These are phyloP conservation scores for Colletotrichum abscissum DNA, from an alignment of 2,329 filamentous ascomycete genomes.

Conservation along the genomic window DNA sequence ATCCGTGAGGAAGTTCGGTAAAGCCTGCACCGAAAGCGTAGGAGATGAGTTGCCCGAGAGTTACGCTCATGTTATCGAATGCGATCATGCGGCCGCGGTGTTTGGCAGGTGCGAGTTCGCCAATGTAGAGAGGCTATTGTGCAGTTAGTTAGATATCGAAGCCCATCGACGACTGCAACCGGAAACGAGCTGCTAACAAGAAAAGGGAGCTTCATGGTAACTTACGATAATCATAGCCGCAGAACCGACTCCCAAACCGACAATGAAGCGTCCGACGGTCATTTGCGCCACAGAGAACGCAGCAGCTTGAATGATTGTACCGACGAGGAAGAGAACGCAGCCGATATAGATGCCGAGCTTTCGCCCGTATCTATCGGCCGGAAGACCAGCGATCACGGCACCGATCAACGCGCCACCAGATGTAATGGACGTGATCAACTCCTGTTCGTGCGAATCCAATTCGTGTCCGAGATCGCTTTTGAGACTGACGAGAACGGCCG, in stretches of 20 bases:
- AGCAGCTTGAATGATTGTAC: slow-evolving; percentile 48
- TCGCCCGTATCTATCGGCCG: slow-evolving; percentile 52
- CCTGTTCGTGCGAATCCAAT: slow-evolving; percentile 56
- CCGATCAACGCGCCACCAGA: slow-evolving; percentile 60
- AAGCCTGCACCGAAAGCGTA: slow-evolving; percentile 56
- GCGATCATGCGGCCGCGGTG: slow-evolving; percentile 61
- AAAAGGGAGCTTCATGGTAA: neutral
- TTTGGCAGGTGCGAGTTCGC: slow-evolving; percentile 61
- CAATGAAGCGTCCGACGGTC: slow-evolving; percentile 55
- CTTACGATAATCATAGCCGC: slow-evolving; percentile 58
- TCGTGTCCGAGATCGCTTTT: slow-evolving; percentile 52
- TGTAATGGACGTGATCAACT: slow-evolving; percentile 63
- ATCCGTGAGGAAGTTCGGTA: slow-evolving; percentile 54
- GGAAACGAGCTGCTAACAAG: too few species aligned
- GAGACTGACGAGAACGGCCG: slow-evolving; percentile 57
- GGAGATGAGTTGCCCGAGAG: slow-evolving; percentile 53
- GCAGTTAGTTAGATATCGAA: too few species aligned
- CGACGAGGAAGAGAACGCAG: slow-evolving; percentile 51
- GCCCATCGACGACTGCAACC: too few species aligned
- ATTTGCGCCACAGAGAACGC: slow-evolving; percentile 54
- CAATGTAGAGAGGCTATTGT: slow-evolving; percentile 52
- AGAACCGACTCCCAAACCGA: slow-evolving; percentile 61
- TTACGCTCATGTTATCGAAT: slow-evolving; percentile 60
- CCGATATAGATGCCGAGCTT: slow-evolving; percentile 54
- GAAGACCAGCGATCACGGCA: slow-evolving; percentile 49